Conservation (phyloP, 106 monocot species). For the Agapanthus africanus region DNA sequence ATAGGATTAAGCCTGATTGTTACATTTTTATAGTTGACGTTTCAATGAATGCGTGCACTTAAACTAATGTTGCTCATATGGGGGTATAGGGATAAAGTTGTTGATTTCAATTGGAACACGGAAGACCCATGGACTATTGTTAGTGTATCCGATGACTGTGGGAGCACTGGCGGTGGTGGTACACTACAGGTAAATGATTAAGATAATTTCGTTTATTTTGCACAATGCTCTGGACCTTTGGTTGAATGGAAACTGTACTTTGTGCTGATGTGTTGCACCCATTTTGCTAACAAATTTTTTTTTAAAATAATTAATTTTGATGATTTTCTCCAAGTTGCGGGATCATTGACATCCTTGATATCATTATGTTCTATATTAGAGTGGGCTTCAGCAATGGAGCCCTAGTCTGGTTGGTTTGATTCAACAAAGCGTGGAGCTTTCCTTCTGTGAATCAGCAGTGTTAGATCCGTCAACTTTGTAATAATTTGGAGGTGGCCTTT, state of each 20-base stretch:
- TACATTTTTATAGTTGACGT: neutral
- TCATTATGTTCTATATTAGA: no score
- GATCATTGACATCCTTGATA: no score
- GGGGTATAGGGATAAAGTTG: neutral
- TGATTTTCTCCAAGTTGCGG: no score
- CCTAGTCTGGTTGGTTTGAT: no score
- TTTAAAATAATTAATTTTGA: neutral
- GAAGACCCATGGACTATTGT: conserved; percentile 78
- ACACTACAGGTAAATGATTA: conserved; percentile 96
- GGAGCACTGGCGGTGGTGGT: conserved; percentile 79
- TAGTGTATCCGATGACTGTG: conserved; percentile 81
- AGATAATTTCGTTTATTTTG: no score
- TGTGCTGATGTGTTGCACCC: neutral
- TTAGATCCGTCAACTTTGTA: no score
- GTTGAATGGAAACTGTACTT: no score
- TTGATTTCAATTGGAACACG: conserved; percentile 61
- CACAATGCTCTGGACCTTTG: no score
- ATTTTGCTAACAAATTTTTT: neutral
- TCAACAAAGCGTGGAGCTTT: no score
- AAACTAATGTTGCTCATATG: neutral
- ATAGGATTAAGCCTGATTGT: neutral
- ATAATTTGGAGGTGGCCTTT: no score
- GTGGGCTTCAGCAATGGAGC: no score
- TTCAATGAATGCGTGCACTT: neutral
- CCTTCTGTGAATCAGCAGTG: no score